Base-by-base conservation (phyloP, 129 eudicot genomes). In the Glebionis coronaria region DNA sequence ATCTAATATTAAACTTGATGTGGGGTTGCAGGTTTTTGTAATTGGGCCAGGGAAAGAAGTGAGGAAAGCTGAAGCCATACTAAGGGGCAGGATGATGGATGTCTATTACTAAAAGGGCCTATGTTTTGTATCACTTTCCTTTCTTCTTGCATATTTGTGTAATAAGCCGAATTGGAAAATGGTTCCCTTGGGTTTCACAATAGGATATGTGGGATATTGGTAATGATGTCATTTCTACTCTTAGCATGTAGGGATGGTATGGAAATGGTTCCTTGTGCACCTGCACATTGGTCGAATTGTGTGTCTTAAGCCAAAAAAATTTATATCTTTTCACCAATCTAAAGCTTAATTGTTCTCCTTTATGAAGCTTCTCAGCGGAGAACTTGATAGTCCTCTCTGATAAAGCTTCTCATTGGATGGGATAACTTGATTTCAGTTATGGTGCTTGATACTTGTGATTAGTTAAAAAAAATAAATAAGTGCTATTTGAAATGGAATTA, bases 1-100 rank as follows among this genome's bases (percentile, higher is more conserved):
- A 15, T 59, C 18, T 52, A 12, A 46, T 58, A 40, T 13, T 27
- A 4, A n/a, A 13, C 60, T 44, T 9, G 0, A 20, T 15, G 44
- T 15, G 20, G 4, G 28, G 7, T 20, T 74, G 86, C 74, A 90
- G 97, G 89, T 82, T 6, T 92, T 93, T 78, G 80, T 93, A 56
- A 86, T 93, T 38, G 98, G 98, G 28, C 86, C 83, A 19, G 83
- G 79, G 75, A 84, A 83, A 95, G 86, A 88, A 79, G 96, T 86
- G 67, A 84, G 86, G 78, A 93, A 93, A 86, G 98, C 98, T 16
- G 96, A 84, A 79, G 98, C 98, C 78, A 83, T 93, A 65, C 35
- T 88, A 49, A 84, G 96, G 83, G 98, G 98, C 12, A 88, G 82
- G 80, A 82, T 93, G 96, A 65, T 79, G 70, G 86, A 80, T 31